These are phyloP conservation scores for Adansonia madagascariensis DNA, from an alignment of 441 rosid genomes.

Conservation along the genomic window DNA sequence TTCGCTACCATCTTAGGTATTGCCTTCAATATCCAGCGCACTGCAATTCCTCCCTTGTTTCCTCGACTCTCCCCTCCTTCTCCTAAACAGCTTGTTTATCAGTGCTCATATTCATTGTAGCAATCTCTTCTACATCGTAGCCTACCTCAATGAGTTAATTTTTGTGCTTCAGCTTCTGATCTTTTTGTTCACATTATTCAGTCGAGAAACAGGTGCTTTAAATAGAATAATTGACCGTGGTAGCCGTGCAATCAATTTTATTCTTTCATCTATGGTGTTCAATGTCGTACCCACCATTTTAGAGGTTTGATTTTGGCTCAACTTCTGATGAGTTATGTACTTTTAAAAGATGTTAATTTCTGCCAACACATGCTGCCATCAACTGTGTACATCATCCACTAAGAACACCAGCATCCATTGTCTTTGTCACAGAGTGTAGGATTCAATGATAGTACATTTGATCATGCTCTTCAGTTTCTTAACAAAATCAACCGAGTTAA, in stretches of 20 bases:
- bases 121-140: constrained; percentile 2
- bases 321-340: constrained; percentile 27
- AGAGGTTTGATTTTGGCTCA: constrained; percentile 59
- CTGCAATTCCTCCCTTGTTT: constrained; percentile 1
- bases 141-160: constrained; percentile 21
- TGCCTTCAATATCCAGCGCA: constrained; percentile 24
- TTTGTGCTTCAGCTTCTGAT: constrained; percentile 21
- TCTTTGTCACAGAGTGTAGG: constrained; percentile 24
- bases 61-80: neutral
- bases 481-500: constrained; percentile 44
- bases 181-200: constrained; percentile 39
- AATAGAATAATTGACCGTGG: constrained; percentile 90
- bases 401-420: constrained; percentile 21
- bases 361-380: constrained; percentile 22
- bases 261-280: constrained; percentile 88
- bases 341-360: constrained; percentile 17
- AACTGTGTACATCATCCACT: constrained; percentile 11
- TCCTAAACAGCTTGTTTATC: neutral
- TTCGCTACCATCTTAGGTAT: constrained; percentile 85
- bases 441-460: constrained; percentile 7
- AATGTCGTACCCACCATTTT: constrained; percentile 85
- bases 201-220: constrained; percentile 92
- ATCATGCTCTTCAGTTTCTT: constrained; percentile 31
- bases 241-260: constrained; percentile 86
- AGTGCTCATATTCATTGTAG: constrained; percentile 15